Conservation (phyloP, 495 filamentous ascomycete genomes). For the Penicillium psychrofluorescens region DNA sequence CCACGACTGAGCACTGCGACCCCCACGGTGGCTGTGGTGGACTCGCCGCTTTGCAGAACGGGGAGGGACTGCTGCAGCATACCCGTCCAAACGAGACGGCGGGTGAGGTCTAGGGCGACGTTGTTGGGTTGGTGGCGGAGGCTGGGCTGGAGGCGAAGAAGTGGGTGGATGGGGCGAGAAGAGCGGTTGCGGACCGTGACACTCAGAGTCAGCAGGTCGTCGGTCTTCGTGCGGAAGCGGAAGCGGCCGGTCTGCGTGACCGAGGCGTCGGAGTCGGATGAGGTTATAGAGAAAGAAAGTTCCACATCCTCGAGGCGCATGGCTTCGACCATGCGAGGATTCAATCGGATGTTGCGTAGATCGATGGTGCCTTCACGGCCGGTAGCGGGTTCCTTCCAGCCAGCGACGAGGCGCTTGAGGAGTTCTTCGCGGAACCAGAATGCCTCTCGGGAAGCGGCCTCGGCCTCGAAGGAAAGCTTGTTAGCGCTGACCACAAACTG, state of each 20-base stretch:
- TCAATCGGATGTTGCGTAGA: conserved; percentile 64
- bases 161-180: conserved; percentile 55
- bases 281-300: conserved; percentile 53
- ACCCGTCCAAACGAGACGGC: conserved; percentile 77
- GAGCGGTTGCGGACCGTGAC: conserved; percentile 69
- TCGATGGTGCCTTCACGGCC: conserved; percentile 63
- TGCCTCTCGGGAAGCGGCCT: conserved; percentile 69
- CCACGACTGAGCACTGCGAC: conserved; percentile 69
- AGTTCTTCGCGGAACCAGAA: conserved; percentile 92
- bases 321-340: conserved; percentile 72
- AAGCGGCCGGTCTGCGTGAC: conserved; percentile 38
- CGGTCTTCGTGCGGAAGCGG: conserved; percentile 53
- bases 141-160: conserved; percentile 70
- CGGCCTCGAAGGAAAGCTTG: conserved; percentile 69
- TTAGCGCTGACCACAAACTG: conserved; percentile 84
- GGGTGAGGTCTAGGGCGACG: conserved; percentile 74
- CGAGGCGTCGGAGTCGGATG: conserved; percentile 2
- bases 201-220: conserved; percentile 63
- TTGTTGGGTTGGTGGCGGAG: conserved; percentile 66
- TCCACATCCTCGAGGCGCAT: conserved; percentile 74
- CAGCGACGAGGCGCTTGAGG: conserved; percentile 59
- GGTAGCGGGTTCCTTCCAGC: conserved; percentile 59
- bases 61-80: conserved; percentile 69
- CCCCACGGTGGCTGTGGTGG: conserved; percentile 49
- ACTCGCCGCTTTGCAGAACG: conserved; percentile 47